Evolutionary conservation across 2,329 filamentous ascomycete genomes (phyloP), one percentile per base, ranked within the genome.

Genomic region (Sporothrix brunneoviolacea): DNA sequence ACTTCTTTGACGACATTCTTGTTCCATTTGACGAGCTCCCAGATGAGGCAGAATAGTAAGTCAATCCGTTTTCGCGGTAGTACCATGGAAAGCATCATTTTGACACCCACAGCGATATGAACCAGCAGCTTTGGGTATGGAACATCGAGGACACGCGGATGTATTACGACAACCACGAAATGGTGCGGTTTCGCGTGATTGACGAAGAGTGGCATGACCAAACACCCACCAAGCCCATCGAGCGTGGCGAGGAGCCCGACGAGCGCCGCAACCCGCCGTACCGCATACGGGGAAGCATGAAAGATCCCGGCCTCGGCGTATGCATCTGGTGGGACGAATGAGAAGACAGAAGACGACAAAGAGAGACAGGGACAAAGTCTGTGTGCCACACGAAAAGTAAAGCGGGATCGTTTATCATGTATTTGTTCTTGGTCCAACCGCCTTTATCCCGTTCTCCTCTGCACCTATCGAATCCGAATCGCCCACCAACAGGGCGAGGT

Each of bases 1-100:
- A 95, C 55, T 98, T 98, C 66, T 98, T 96, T 60, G 87, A 91
- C 59, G 91, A 97, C 56, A 89, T 98, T 28, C 84, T 88, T 53
- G 82, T 97, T 55, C 88, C 79, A 1, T 81, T 79, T 32, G 77
- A 82, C 50, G 81, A 88, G 56, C 75, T 95, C 4, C 86, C 90
- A 35, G 80, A 86, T 24, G 82, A 81, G n/a, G 82, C 83, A 22
- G 77, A 80, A 63, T 95, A 88, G 85, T 90, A 69, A 69, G 83
- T 70, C 4, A n/a, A n/a, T 59, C 16, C 35, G 19, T 33, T 16
- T 35, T 6, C 10, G 19, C 22, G 32, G 7, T 24, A n/a, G n/a
- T n/a, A n/a, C n/a, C n/a, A n/a, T n/a, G n/a, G n/a, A n/a, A n/a
- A n/a, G n/a, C n/a, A n/a, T n/a, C n/a, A n/a, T n/a, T n/a, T n/a